Percentiles rank a stretch among this genome's conserved stretches.
These are phyloP conservation scores for Macadamia integrifolia DNA, from an alignment of 164 flowering plant genomes.

Conservation along the genomic window DNA sequence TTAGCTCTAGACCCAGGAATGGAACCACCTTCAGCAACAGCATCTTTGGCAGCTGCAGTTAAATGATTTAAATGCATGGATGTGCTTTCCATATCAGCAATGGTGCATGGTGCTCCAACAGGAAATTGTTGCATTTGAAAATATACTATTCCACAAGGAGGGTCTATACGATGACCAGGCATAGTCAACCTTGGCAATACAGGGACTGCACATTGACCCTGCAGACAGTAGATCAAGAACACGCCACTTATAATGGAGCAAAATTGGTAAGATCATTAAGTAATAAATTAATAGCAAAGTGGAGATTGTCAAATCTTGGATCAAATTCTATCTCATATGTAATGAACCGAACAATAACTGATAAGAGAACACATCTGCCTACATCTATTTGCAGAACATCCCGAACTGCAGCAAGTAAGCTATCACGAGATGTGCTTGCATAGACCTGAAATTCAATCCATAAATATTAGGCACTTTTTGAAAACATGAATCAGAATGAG, in stretches of 20 bases:
- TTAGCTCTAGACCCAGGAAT: slow-evolving; percentile 97
- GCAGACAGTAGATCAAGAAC: slow-evolving; percentile 18
- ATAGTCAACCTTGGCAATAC: slow-evolving; percentile 85
- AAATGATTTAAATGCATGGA: slow-evolving; percentile 89
- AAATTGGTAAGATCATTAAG: not conserved
- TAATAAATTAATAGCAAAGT: not conserved
- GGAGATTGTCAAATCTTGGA: not conserved
- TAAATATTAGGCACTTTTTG: not conserved
- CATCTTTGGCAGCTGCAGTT: slow-evolving; percentile 94
- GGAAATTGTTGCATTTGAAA: slow-evolving; percentile 33
- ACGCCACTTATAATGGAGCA: not conserved
- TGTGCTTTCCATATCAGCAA: slow-evolving; percentile 63
- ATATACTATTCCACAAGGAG: slow-evolving; percentile 90
- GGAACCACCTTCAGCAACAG: slow-evolving; percentile 93
- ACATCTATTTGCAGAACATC: slow-evolving; percentile 95
- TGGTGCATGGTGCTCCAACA: slow-evolving; percentile 35
- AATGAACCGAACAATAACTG: slow-evolving; percentile 13
- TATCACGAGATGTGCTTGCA: slow-evolving; percentile 96
- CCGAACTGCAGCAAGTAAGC: slow-evolving; percentile 88
- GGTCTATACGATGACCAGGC: slow-evolving; percentile 99
- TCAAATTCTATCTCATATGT: not conserved
- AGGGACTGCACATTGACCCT: slow-evolving; percentile 89
- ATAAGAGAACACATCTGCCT: slow-evolving; percentile 45
- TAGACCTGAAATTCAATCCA: slow-evolving; percentile 57
- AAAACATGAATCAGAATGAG: not conserved